Percentiles rank a stretch among this genome's conserved stretches.
Evolutionary conservation across 1,139 yeast genomes (phyloP).

Genomic region (Saccharomyces hybrid): DNA sequence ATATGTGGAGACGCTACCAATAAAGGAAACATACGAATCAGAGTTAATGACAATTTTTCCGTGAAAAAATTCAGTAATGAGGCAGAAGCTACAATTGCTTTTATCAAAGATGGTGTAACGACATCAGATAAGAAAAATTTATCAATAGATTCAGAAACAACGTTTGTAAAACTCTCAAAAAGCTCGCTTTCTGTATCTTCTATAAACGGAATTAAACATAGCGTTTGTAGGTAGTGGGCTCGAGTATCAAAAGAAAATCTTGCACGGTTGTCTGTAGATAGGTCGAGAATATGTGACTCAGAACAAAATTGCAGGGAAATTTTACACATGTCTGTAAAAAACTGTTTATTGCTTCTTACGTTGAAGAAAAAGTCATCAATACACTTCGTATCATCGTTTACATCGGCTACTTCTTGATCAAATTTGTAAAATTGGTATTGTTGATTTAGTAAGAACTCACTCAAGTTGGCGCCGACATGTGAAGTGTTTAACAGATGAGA

Average conservation of each 20-base stretch:
- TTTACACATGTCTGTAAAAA: conserved; percentile 14
- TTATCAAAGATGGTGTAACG: conserved; percentile 32
- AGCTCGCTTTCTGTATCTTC: conserved; percentile 8
- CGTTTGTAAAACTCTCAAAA: conserved; percentile 13
- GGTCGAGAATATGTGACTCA: conserved; percentile 13
- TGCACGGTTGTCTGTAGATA: conserved; percentile 26
- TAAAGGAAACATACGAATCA: conserved; percentile 30
- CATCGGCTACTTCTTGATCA: conserved; percentile 1
- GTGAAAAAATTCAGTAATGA: conserved; percentile 29
- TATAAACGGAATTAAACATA: conserved; percentile 19
- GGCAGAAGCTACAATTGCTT: conserved; percentile 31
- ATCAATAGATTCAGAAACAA: conserved; percentile 17
- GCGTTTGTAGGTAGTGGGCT: conserved; percentile 20
- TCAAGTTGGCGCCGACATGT: conserved; percentile 5
- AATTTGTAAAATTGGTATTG: conserved; percentile 15
- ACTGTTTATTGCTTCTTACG: conserved; percentile 6
- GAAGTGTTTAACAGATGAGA: conserved; percentile 11
- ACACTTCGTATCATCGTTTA: conserved; percentile 1
- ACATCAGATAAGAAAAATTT: conserved; percentile 19
- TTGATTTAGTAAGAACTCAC: conserved; percentile 16
- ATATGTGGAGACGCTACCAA: conserved; percentile 28
- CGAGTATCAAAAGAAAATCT: conserved; percentile 19
- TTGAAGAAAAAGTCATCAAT: conserved; percentile 4
- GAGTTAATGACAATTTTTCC: conserved; percentile 26
- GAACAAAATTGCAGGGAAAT: conserved; percentile 13